phyloP scores from a whole-genome alignment of 208 protist genomes.

The Crithidia brevicula region DNA sequence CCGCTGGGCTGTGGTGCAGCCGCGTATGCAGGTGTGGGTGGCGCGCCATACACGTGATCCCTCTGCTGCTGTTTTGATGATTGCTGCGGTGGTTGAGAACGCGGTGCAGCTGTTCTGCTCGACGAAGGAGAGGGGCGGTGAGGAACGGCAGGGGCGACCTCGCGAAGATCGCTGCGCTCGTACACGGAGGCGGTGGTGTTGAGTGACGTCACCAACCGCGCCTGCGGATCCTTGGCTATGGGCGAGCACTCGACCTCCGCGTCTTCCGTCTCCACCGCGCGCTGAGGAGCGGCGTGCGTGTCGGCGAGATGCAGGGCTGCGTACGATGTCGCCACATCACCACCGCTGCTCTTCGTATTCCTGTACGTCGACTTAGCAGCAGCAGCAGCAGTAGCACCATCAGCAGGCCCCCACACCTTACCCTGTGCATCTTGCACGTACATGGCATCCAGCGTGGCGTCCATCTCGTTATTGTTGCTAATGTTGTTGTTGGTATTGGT shows the following conservation, averaged over 20 bases:
- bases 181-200: constrained; percentile 32
- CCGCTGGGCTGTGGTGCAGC: background rate
- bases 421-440: constrained; percentile 18
- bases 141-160: background rate
- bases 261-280: background rate
- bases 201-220: constrained; percentile 18
- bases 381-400: too few relatives aligned
- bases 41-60: too few relatives aligned
- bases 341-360: too few relatives aligned
- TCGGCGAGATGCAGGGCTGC: constrained; percentile 22
- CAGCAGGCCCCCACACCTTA: too few relatives aligned
- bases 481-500: too few relatives aligned
- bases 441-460: constrained; percentile 38
- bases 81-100: too few relatives aligned
- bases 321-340: constrained; percentile 25
- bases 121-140: too few relatives aligned
- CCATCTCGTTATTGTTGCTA: constrained; percentile 1
- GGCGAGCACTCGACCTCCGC: constrained; percentile 42
- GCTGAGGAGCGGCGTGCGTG: background rate
- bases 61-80: too few relatives aligned
- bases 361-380: too few relatives aligned
- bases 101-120: too few relatives aligned
- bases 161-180: constrained; percentile 5
- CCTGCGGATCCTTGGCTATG: constrained; percentile 32
- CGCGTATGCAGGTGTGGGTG: too few relatives aligned